Percentiles rank a stretch among this genome's conserved stretches.
phyloP scores from a whole-genome alignment of 352 stramenopile genomes.

The Globisporangium ultimum region DNA sequence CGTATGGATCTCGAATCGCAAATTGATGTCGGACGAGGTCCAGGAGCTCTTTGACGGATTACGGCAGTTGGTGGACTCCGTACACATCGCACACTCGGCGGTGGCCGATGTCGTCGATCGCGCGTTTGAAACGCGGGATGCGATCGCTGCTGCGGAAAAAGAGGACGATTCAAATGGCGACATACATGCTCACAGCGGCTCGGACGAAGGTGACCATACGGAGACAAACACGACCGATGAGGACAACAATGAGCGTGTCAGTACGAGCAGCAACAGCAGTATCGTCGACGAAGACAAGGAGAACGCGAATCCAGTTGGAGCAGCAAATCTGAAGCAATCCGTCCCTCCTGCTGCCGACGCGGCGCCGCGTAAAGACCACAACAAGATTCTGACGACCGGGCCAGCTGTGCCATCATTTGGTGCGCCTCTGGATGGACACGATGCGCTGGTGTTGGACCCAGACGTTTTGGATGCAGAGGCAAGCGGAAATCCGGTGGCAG shows the following conservation, averaged over 20 bases:
- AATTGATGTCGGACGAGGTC: conserved; percentile 61
- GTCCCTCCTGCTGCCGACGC: not conserved
- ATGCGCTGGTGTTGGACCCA: not conserved
- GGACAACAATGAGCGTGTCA: conserved; percentile 8
- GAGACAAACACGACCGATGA: conserved; percentile 20
- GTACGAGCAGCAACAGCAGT: conserved; percentile 11
- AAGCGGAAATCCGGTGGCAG: not conserved
- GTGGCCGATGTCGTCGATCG: conserved; percentile 36
- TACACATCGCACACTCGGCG: conserved; percentile 36
- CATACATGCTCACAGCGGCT: not conserved
- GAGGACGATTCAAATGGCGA: conserved; percentile 2
- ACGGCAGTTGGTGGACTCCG: conserved; percentile 40
- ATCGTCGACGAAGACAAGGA: conserved; percentile 38
- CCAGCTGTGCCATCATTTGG: not conserved
- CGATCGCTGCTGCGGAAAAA: conserved; percentile 9
- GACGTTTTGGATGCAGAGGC: not conserved
- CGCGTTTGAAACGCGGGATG: conserved; percentile 16
- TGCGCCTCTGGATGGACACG: not conserved
- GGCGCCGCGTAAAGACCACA: not conserved
- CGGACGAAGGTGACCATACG: conserved; percentile 13
- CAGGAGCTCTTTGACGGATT: conserved; percentile 70
- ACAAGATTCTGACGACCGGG: not conserved
- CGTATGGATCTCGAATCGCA: conserved; percentile 82
- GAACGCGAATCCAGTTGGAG: conserved; percentile 16
- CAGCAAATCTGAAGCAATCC: conserved; percentile 3